phyloP scores from a whole-genome alignment of 192 early-diverging fungal species.

The Mortierella hygrophila region DNA sequence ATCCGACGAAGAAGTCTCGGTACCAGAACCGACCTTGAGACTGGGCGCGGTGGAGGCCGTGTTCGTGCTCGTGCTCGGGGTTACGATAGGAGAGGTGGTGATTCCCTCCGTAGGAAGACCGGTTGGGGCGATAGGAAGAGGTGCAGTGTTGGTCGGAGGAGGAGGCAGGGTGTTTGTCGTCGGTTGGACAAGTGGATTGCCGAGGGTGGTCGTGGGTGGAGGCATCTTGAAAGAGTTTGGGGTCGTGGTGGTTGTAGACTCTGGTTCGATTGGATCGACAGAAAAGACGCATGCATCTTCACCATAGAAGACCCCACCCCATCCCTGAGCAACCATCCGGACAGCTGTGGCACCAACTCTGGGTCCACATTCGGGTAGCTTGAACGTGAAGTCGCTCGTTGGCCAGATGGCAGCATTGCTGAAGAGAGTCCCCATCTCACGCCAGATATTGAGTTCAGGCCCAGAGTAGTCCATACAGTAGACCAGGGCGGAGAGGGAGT shows the following conservation, averaged over 20 bases:
- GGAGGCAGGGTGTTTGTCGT: not conserved
- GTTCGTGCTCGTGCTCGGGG: not conserved
- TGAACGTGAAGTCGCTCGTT: not conserved
- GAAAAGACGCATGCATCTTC: constrained; percentile 16
- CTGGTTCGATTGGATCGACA: not conserved
- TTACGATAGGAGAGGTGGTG: not conserved
- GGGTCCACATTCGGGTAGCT: constrained; percentile 27
- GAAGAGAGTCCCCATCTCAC: constrained; percentile 14
- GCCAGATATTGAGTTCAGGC: not conserved
- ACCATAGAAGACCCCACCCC: not conserved
- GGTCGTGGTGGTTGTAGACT: not conserved
- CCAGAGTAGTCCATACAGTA: constrained; percentile 20
- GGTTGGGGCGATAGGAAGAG: not conserved
- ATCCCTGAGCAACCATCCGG: constrained; percentile 5
- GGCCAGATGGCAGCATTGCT: not conserved
- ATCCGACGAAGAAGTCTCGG: not conserved
- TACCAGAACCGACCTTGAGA: not conserved
- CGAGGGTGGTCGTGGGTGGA: not conserved
- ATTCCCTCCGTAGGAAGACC: not conserved
- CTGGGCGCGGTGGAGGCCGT: not conserved
- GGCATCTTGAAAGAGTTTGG: not conserved
- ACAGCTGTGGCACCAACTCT: not conserved
- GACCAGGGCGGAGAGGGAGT: constrained; percentile 25
- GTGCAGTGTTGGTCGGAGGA: no score
- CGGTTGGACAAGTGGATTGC: not conserved